Base-by-base conservation (phyloP, 441 rosid species). In the Iberis amara region DNA sequence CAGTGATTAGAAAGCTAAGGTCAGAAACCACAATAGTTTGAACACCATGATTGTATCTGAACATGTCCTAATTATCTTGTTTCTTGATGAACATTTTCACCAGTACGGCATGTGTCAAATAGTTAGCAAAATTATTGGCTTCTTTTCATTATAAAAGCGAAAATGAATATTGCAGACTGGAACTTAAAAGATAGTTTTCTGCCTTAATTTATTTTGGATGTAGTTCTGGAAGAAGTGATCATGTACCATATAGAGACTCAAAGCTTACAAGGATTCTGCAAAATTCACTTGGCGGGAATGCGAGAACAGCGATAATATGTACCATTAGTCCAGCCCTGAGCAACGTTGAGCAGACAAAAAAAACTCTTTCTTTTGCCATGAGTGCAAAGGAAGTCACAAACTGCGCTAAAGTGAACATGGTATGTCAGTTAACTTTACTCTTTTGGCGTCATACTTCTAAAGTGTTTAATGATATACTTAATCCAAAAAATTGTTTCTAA, bases 1-100 rank as follows among this genome's bases (percentile, higher is more conserved):
- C 89, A 26, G 97, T 89, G 38, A 89, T 89, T 50, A 78, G 97
- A 80, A 89, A 89, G 75, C 83, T 89, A 54, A 86, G 97, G 97
- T 89, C 21, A 18, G 21, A 18, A 18, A 18, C 3, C 1, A 18
- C 1, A 18, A 18, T 18, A 18, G 21, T 18, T 18, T 18, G 1
- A 18, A 18, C 21, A 18, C 21, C 21, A 18, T 18, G 21, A 18
- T 18, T 18, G 21, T 18, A 18, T 18, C 3, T 18, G 21, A 3
- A 18, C 21, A 3, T 18, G 21, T 18, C 21, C 2, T 18, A 18
- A 18, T 18, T 18, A 18, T 18, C 21, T 18, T 18, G 21, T 18
- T 1, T 18, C 21, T 18, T 18, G 21, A 18, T 18, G 21, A 18
- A 18, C 21, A 18, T 18, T 18, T 18, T 18, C 21, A 18, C 21